These are phyloP conservation scores for Nemania sp. DNA, from an alignment of 2,329 filamentous ascomycete species.

Conservation along the genomic window DNA sequence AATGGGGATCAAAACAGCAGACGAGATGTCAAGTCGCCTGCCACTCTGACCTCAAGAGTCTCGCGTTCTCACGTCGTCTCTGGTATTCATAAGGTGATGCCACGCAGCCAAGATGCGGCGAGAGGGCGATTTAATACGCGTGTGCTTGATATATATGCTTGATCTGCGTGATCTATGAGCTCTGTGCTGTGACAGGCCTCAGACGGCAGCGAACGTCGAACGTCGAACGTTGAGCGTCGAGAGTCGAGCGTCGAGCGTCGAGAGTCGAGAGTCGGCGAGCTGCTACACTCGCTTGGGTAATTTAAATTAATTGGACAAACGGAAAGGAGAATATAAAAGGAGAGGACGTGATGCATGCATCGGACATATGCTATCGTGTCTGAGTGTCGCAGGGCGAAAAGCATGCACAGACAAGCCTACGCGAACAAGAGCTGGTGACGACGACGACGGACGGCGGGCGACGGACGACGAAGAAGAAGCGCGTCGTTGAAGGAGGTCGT, in stretches of 20 bases:
- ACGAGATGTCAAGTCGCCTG: slow-evolving; percentile 32
- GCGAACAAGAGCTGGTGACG: slow-evolving; percentile 10
- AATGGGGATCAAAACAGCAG: slow-evolving; percentile 34
- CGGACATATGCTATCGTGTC: slow-evolving; percentile 25
- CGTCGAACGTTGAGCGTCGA: no score
- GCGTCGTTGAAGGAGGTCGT: slow-evolving; percentile 31
- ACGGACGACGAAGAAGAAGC: slow-evolving; percentile 29
- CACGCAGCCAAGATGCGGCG: slow-evolving; percentile 2
- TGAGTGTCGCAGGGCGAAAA: slow-evolving; percentile 13
- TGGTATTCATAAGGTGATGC: slow-evolving; percentile 5
- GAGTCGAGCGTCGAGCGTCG: no score
- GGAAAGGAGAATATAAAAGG: slow-evolving; percentile 30
- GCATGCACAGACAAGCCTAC: slow-evolving; percentile 20
- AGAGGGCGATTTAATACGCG: slow-evolving; percentile 15
- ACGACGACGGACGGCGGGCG: no score
- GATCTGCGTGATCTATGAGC: no score
- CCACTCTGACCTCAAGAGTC: slow-evolving; percentile 30
- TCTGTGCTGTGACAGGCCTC: background rate
- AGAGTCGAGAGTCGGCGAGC: no score
- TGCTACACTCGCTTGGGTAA: slow-evolving; percentile 21
- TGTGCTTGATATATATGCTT: background rate
- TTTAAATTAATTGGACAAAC: slow-evolving; percentile 25
- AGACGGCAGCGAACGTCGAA: slow-evolving; percentile 6
- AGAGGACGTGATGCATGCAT: slow-evolving; percentile 35
- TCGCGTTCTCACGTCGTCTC: slow-evolving; percentile 21